Conservation (phyloP, 352 stramenopile species). For the Globisporangium carolinianum region DNA sequence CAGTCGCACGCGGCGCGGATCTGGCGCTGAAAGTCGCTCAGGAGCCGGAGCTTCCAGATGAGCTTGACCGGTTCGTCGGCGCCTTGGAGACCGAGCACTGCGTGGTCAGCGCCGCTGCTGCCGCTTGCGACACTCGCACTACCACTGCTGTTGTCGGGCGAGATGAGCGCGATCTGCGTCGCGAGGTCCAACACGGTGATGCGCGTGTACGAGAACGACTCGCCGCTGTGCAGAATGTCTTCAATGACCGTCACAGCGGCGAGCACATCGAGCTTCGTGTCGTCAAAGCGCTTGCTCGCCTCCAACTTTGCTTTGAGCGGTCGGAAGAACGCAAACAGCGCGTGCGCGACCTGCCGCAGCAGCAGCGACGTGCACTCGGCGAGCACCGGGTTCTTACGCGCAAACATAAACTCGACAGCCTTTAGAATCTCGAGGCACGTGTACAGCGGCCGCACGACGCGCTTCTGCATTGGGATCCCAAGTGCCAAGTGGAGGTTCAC, state of each 20-base stretch:
- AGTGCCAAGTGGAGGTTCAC: slow-evolving; percentile 87
- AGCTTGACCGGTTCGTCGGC: slow-evolving; percentile 70
- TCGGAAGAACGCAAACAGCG: slow-evolving; percentile 73
- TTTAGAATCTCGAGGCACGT: slow-evolving; percentile 90
- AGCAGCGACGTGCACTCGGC: slow-evolving; percentile 68
- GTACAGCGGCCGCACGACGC: slow-evolving; percentile 77
- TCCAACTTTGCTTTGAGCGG: slow-evolving; percentile 77
- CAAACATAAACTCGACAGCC: slow-evolving; percentile 91
- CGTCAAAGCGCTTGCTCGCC: slow-evolving; percentile 82
- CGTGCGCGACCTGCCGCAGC: slow-evolving; percentile 72
- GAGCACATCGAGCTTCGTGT: slow-evolving; percentile 82
- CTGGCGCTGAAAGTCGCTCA: slow-evolving; percentile 87
- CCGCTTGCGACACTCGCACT: slow-evolving; percentile 23
- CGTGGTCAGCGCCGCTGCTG: slow-evolving; percentile 32
- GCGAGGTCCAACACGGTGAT: slow-evolving; percentile 76
- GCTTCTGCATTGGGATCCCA: slow-evolving; percentile 81
- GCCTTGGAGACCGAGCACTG: slow-evolving; percentile 45
- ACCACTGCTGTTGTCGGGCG: slow-evolving; percentile 24
- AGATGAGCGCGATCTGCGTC: slow-evolving; percentile 76
- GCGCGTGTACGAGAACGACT: slow-evolving; percentile 82
- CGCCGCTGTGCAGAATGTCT: slow-evolving; percentile 73
- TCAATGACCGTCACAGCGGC: slow-evolving; percentile 80
- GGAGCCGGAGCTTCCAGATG: slow-evolving; percentile 79
- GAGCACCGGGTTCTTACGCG: slow-evolving; percentile 78
- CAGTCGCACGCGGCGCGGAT: slow-evolving; percentile 86